Conservation (phyloP, 2,329 filamentous ascomycete genomes). For the Fulvia fulva region DNA sequence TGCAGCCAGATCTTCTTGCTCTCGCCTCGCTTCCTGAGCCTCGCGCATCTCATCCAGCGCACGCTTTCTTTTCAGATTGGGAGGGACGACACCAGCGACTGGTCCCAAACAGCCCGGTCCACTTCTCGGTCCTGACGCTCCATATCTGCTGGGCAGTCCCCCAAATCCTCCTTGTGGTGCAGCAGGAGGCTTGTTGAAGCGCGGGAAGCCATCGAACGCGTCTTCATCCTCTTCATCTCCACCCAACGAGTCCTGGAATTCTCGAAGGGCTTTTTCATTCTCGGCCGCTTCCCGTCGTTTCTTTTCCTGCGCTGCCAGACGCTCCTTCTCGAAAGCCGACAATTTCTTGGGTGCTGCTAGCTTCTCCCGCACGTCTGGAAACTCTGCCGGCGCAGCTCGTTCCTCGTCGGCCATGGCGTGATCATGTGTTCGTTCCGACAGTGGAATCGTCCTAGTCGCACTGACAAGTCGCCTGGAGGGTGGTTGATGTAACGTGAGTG, state of each 20-base stretch:
- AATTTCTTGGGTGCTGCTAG: slow-evolving; percentile 72
- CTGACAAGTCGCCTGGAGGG: not conserved
- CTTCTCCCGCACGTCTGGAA: slow-evolving; percentile 72
- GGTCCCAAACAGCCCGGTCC: slow-evolving; percentile 48
- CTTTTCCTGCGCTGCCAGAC: slow-evolving; percentile 85
- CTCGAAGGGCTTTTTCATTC: slow-evolving; percentile 79
- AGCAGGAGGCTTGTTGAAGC: slow-evolving; percentile 10
- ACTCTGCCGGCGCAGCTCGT: slow-evolving; percentile 43
- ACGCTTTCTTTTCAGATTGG: slow-evolving; percentile 32
- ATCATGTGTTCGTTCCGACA: not conserved
- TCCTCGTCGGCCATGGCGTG: slow-evolving; percentile 22
- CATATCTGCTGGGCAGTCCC: slow-evolving; percentile 15
- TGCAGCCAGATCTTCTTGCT: slow-evolving; percentile 22
- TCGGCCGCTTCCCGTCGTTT: slow-evolving; percentile 78
- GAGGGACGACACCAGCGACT: slow-evolving; percentile 32
- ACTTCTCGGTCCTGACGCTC: slow-evolving; percentile 40
- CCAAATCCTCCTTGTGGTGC: slow-evolving; percentile 17
- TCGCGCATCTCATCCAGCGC: slow-evolving; percentile 33
- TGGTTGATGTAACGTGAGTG: not conserved
- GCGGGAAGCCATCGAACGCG: slow-evolving; percentile 20
- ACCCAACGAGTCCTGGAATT: slow-evolving; percentile 77
- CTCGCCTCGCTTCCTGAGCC: slow-evolving; percentile 25
- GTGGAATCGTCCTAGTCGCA: not conserved
- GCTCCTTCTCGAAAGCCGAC: slow-evolving; percentile 82
- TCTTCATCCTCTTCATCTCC: slow-evolving; percentile 45